Evolutionary conservation across 2,329 filamentous ascomycete species (phyloP), one percentile per base, ranked within the genome.

Genomic region (Emergomyces orientalis): DNA sequence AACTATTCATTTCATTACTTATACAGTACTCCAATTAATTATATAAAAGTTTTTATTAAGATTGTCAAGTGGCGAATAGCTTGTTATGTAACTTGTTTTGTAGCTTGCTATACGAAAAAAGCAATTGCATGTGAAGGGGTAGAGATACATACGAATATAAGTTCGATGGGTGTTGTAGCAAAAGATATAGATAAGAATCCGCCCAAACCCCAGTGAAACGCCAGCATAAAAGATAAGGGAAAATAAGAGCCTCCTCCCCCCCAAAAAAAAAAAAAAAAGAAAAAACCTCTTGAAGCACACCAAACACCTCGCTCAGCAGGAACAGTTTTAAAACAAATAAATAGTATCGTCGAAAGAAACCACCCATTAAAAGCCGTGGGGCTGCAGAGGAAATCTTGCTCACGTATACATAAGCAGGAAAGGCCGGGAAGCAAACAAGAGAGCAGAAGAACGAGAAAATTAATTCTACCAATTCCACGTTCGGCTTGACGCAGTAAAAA

Each of bases 391-490:
- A 56, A 27, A 39, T 14, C 54, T 34, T 37, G 52, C 2, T 11
- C 14, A 22, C 1, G 30, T 55, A 14, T 55, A 37, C 17, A 37
- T 11, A 49, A 49, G 27, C 3, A 19, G n/a, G 34, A 27, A 45
- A 2, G 17, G 2, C 13, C 30, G 45, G 32, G 6, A 22, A 37
- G 43, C 27, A 2, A 30, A 39, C 2, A 51, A 14, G 30, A 52
- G 52, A 49, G 11, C 19, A 37, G 17, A 27, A 60, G 22, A 25
- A 1, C 22, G 22, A 11, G 14, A 22, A 9, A 14, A 41, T 25
- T 2, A 52, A 34, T 51, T 60, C 60, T 65, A 97, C 93, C 93
- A 97, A 65, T 92, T 95, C 94, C 94, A 97, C 14, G 93, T 97
- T 69, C 93, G 84, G 68, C 86, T 90, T 17, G 89, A 90, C 0